Evolutionary conservation across 2,329 filamentous ascomycete genomes (phyloP), one percentile per base, ranked within the genome.

Genomic region (Microcyclospora pomicola): DNA sequence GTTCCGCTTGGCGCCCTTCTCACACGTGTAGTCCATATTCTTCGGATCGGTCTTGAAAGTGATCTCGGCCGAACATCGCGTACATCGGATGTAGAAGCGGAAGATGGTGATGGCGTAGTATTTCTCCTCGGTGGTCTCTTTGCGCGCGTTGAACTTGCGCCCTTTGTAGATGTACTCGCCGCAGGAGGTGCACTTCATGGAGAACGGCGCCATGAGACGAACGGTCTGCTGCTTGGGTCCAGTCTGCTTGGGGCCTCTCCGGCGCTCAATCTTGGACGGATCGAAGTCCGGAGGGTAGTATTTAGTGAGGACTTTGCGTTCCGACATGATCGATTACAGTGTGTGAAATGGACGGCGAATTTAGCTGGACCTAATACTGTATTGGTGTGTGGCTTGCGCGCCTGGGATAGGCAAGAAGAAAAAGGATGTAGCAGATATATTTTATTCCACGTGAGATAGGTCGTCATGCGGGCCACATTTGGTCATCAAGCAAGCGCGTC

Each of bases 41-140:
- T 92, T 92, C 0, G 91, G 91, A 50, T 98, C 91, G 0, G 91
- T 96, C 46, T 82, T 80, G 67, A 96, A 93, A 0, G 83, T 86
- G 49, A 96, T 94, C 55, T 94, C 85, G 32, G 74, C 77, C 32
- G 71, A 78, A 62, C 88, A 95, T 34, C 85, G 67, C 27, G 87
- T 93, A 62, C 88, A 95, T 6, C 84, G 73, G 42, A 60, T 60
- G 63, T 87, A 91, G 67, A 96, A 95, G 24, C 81, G 75, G 63
- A 80, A 91, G 46, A 93, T 86, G 43, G 84, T 75, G 44, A 96
- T 92, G 35, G 74, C 74, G 34, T 94, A 75, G 64, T 98, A 98
- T 49, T 80, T 82, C 52, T 95, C 82, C 14, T 91, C 82, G 0
- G 84, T 85, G 0, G 82, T 94, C 56, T 95, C 86, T 56, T 98